phyloP scores from a whole-genome alignment of 805 yeast species.

The Novakomyces olei region DNA sequence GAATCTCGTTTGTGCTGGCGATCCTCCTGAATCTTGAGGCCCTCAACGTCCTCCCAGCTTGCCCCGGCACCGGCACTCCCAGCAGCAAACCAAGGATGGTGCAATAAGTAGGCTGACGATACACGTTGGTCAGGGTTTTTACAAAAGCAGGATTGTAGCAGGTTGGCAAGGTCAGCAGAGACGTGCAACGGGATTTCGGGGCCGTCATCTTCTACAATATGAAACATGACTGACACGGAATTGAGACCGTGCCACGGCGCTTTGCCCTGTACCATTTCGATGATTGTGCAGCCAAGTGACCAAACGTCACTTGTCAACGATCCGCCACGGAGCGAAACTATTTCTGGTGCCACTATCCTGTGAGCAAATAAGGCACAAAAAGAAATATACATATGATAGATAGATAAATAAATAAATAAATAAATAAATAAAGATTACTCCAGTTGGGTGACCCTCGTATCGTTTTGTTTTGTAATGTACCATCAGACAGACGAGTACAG shows the following conservation, averaged over 20 bases:
- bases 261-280: conserved; percentile 62
- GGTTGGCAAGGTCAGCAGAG: no score
- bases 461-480: conserved; percentile 10
- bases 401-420: no score
- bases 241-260: conserved; percentile 70
- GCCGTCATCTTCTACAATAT: conserved; percentile 52
- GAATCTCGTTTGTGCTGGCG: no score
- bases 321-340: conserved; percentile 63
- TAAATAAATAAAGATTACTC: no score
- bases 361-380: background rate
- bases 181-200: conserved; percentile 40
- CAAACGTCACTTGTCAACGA: conserved; percentile 62
- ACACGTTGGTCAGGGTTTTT: no score
- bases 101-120: no score
- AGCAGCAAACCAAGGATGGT: no score
- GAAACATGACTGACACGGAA: conserved; percentile 63
- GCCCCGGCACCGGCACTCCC: no score
- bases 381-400: background rate
- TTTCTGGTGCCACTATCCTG: conserved; percentile 73
- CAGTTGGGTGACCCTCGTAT: conserved; percentile 79
- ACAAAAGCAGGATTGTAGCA: no score
- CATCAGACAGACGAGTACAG: conserved; percentile 24
- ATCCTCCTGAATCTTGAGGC: no score
- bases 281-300: conserved; percentile 88
- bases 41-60: no score